Percentiles rank a stretch among this genome's conserved stretches.
Evolutionary conservation across 2,329 filamentous ascomycete genomes (phyloP).

Genomic region (Tolypocladium inflatum): DNA sequence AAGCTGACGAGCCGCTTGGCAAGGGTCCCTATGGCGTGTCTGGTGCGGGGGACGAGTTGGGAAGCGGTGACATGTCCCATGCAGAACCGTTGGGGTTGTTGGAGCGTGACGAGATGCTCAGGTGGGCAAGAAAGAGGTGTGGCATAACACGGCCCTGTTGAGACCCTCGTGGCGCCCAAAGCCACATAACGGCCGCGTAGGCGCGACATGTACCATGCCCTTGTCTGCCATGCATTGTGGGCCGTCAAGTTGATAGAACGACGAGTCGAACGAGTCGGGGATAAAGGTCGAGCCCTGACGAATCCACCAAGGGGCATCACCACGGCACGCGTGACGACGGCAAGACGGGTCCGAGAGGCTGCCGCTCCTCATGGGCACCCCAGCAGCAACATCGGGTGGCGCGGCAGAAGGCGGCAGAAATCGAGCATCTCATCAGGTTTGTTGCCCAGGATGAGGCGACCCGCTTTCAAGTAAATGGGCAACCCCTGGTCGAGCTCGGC

Average conservation of each 20-base stretch:
- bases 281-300: too few species aligned
- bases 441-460: not conserved
- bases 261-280: too few species aligned
- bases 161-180: not conserved
- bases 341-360: not conserved
- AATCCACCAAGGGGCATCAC: not conserved
- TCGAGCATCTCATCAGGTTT: not conserved
- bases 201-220: not conserved
- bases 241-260: too few species aligned
- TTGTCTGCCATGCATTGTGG: not conserved
- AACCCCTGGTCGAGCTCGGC: slow-evolving; percentile 35
- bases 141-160: not conserved
- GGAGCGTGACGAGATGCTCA: not conserved
- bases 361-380: not conserved
- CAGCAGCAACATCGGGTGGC: slow-evolving; percentile 15
- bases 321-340: not conserved
- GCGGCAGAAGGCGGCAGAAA: slow-evolving; percentile 20
- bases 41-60: not conserved
- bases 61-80: not conserved
- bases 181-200: not conserved
- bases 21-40: not conserved
- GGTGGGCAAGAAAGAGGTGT: not conserved
- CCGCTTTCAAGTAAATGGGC: slow-evolving; percentile 7
- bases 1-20: not conserved
- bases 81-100: not conserved